A percentile compares a stretch with the other conserved stretches of the same genome.
phyloP scores from a whole-genome alignment of 169 alveolate species.

The Plasmodium vivax region DNA sequence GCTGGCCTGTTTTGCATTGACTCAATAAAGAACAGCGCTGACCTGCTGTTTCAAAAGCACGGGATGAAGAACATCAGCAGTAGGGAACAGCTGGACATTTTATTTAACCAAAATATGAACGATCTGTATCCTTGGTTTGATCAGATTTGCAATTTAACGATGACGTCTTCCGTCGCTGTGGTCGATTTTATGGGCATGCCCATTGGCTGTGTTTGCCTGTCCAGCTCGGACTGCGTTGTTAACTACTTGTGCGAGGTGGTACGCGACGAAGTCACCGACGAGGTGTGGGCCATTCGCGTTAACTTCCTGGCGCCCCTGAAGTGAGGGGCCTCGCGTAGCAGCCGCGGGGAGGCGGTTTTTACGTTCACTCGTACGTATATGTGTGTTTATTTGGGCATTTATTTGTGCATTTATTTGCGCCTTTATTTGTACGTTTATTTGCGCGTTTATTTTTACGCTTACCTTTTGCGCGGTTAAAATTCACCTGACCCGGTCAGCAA shows the following conservation, averaged over 20 bases:
- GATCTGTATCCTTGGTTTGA: slow-evolving; percentile 67
- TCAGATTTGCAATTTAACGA: slow-evolving; percentile 63
- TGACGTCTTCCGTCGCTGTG: slow-evolving; percentile 49
- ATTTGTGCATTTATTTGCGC: too few species aligned
- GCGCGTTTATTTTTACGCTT: background rate
- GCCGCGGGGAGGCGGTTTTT: background rate
- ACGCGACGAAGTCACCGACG: slow-evolving; percentile 65
- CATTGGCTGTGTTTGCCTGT: slow-evolving; percentile 71
- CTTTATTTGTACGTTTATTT: background rate
- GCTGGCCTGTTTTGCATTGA: slow-evolving; percentile 81
- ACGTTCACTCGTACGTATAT: too few species aligned
- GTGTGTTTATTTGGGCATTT: background rate
- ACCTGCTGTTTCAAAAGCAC: slow-evolving; percentile 27
- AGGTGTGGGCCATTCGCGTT: slow-evolving; percentile 73
- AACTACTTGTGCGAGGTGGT: slow-evolving; percentile 73
- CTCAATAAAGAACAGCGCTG: slow-evolving; percentile 64
- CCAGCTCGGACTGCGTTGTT: slow-evolving; percentile 58
- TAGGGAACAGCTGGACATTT: slow-evolving; percentile 42
- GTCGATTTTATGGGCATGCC: slow-evolving; percentile 70
- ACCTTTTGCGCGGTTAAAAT: background rate
- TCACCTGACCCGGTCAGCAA: background rate
- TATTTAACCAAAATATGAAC: slow-evolving; percentile 39
- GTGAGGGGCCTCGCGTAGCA: background rate
- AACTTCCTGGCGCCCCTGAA: slow-evolving; percentile 60
- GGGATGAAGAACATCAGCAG: slow-evolving; percentile 13